Conservation (phyloP, 192 early-diverging fungal genomes). For the Dissophora globulifera region DNA sequence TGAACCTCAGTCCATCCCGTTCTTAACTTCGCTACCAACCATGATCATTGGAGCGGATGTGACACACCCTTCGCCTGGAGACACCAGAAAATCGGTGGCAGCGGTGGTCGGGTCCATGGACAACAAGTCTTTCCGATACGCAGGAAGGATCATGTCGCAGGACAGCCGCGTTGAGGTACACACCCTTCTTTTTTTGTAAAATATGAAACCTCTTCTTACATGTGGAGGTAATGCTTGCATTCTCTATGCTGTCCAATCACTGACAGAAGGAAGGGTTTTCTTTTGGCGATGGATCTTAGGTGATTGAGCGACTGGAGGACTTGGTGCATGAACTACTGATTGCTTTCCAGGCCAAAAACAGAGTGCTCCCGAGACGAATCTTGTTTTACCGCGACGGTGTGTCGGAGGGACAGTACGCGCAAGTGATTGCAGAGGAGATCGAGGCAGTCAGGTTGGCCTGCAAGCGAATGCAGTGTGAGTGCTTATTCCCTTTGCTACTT, state of each 20-base stretch:
- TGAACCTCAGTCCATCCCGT: not conserved
- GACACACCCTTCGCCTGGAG: constrained; percentile 79
- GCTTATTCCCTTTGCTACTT: constrained; percentile 44
- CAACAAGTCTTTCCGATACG: constrained; percentile 6
- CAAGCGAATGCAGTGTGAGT: constrained; percentile 20
- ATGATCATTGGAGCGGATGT: constrained; percentile 91
- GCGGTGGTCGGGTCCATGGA: constrained; percentile 54
- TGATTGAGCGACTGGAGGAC: constrained; percentile 54
- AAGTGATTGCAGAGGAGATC: constrained; percentile 74
- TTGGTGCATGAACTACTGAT: constrained; percentile 60
- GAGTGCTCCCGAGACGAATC: constrained; percentile 70
- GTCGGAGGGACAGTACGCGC: constrained; percentile 79
- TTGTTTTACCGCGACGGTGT: constrained; percentile 88
- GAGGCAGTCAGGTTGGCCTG: constrained; percentile 65
- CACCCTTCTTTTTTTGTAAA: too few relatives aligned
- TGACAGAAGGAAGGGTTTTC: too few relatives aligned
- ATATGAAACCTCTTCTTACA: too few relatives aligned
- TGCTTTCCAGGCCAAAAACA: constrained; percentile 56
- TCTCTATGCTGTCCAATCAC: too few relatives aligned
- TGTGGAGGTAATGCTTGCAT: too few relatives aligned
- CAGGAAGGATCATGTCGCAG: constrained; percentile 23
- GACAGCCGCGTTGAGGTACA: constrained; percentile 20
- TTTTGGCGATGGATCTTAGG: too few relatives aligned
- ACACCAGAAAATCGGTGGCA: constrained; percentile 24
- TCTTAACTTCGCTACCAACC: constrained; percentile 62